Base-by-base conservation (phyloP, 176 grass and related monocot species). In the Panicum miliaceum region DNA sequence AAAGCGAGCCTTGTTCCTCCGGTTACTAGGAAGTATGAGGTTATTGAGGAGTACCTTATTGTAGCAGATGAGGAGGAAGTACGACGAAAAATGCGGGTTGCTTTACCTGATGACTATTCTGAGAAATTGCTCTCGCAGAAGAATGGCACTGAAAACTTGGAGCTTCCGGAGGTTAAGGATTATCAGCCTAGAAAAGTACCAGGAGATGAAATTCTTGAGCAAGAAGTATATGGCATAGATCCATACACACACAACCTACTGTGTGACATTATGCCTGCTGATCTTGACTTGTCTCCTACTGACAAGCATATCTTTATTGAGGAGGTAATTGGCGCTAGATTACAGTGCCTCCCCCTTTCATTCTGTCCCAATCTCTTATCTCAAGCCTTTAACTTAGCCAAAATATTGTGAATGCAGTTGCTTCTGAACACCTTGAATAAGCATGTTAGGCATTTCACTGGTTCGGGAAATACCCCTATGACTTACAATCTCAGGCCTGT, bases 161-260 rank as follows among this genome's bases (percentile, higher is more conserved):
- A 99, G 65, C 90, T 99, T 81, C 96, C 96, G 71, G 96, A 99
- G 86, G 96, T 99, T 68, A 99, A 99, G 93, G 90, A 99, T 63
- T 99, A 96, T 85, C 94, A 94, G 85, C 91, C 91, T 53, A 91
- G 96, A 69, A 99, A 99, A 86, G 78, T 84, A 53, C 89, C 92
- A 57, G 96, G 89, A 35, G 58, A 88, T 85, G 93, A 99, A 90
- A 83, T 99, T 57, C 74, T 99, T 47, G 96, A 99, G 86, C 96
- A 99, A 92, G 96, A 99, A 88, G 96, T 99, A 65, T 99, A 99
- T 82, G 96, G 96, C 77, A 94, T 99, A 71, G 96, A 99, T 90
- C 96, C 96, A 82, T 99, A 99, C 57, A 99, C 96, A 27, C 96
- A 99, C 77, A 99, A 99, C 79, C 93, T 99, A 29, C 78, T 99